These are phyloP conservation scores for Hypocrella siamensis DNA, from an alignment of 2,329 filamentous ascomycete species.

Conservation along the genomic window DNA sequence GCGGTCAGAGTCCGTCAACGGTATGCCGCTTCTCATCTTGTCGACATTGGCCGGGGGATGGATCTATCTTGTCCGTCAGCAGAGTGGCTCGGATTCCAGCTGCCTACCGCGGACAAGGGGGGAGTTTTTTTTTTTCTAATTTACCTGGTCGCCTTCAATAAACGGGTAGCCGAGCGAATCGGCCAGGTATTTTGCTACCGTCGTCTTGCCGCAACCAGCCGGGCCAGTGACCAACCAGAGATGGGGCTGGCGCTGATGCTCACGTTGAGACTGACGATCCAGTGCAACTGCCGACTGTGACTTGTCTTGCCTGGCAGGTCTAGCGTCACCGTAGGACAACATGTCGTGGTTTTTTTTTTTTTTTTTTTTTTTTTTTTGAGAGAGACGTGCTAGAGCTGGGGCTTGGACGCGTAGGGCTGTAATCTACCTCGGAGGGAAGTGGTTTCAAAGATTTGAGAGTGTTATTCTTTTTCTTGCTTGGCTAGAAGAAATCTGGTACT, in stretches of 20 bases:
- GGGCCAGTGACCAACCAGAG: conserved; percentile 73
- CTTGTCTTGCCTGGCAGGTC: conserved; percentile 2
- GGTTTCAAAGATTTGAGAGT: too few relatives aligned
- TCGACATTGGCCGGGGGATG: conserved; percentile 66
- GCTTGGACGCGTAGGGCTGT: too few relatives aligned
- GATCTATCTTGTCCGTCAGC: conserved; percentile 31
- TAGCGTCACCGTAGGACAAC: conserved; percentile 3
- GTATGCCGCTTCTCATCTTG: conserved; percentile 76
- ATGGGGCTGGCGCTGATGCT: conserved; percentile 37
- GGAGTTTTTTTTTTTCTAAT: too few relatives aligned
- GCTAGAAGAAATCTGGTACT: too few relatives aligned
- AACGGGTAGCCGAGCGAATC: conserved; percentile 49
- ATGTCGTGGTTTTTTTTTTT: not conserved
- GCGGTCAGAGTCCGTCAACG: conserved; percentile 81
- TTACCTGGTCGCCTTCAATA: conserved; percentile 64
- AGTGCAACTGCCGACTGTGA: too few relatives aligned
- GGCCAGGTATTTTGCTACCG: conserved; percentile 52
- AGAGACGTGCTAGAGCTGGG: too few relatives aligned
- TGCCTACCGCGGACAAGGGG: not conserved
- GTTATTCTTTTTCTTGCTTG: too few relatives aligned
- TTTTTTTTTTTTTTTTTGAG: too few relatives aligned
- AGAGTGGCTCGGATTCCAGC: not conserved
- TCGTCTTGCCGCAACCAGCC: conserved; percentile 67
- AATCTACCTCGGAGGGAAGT: too few relatives aligned
- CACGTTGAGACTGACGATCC: conserved; percentile 3